Evolutionary conservation across 2,329 filamentous ascomycete species (phyloP), one percentile per base, ranked within the genome.

Genomic region (Microdochium trichocladiopsis): DNA sequence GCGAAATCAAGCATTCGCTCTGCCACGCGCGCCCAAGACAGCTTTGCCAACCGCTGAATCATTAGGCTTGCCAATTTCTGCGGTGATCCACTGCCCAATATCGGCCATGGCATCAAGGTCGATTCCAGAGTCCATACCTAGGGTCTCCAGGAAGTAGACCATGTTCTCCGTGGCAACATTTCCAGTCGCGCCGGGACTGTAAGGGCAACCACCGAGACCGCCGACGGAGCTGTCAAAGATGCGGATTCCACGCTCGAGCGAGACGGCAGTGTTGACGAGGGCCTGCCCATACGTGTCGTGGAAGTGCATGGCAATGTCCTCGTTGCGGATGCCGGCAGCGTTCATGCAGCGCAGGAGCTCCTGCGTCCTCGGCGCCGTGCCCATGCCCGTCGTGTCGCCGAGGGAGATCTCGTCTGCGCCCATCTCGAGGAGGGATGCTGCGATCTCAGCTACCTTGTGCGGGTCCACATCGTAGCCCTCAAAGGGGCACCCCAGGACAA

Each of bases 351-450:
- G 71, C 48, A 83, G 65, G 5, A 84, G 66, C 53, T 76, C 65
- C 51, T 65, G 61, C 0, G 63, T 66, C 2, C 66, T 63, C 3
- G 62, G 58, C 11, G 62, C 63, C 0, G 89, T 95, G 28, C 91
- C 92, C 80, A 95, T 91, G 18, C 92, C 92, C 0, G 91, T 93
- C 0, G 92, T 96, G 63, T 96, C 92, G 6, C 90, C 91, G 1
- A 96, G 80, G 1, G 88, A 88, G 59, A 96, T 91, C 74, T 96
- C 90, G 63, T 95, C 90, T 21, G 90, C 92, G 18, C 92, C 92
- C 76, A 93, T 88, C 63, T 92, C 88, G 1, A 96, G 76, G 49
- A 96, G 71, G 62, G 75, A 83, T 55, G 75, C 79, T 0, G 87
- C 86, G 47, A 88, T 81, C 58, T 86, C 79, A 0, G 83, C 83